Percentiles rank a stretch among this genome's conserved stretches.
Evolutionary conservation across 495 filamentous ascomycete genomes (phyloP).

Genomic region (Podospora fimiseda): DNA sequence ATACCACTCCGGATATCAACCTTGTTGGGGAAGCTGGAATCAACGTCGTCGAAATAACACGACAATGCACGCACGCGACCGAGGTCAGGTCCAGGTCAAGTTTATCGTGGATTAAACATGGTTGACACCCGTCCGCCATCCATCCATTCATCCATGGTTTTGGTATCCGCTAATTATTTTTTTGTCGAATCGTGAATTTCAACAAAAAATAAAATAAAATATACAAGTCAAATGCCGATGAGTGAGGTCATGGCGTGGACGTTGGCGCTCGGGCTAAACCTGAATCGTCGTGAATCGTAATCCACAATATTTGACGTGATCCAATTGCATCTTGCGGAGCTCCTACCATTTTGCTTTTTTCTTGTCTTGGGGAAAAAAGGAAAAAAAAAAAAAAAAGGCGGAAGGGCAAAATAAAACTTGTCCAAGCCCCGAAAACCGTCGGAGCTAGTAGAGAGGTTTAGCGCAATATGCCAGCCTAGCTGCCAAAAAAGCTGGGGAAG

Average conservation of each 20-base stretch:
- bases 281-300: neutral
- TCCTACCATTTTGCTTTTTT: neutral
- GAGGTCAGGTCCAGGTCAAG: too few species aligned
- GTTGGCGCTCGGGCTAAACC: neutral
- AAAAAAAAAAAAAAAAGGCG: neutral
- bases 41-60: too few species aligned
- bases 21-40: neutral
- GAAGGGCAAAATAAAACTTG: neutral
- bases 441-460: neutral
- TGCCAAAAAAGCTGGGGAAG: neutral
- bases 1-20: neutral
- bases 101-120: too few species aligned
- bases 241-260: slow-evolving; percentile 5
- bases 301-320: neutral
- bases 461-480: neutral
- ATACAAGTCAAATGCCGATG: neutral
- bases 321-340: neutral
- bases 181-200: neutral
- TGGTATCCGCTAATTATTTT: too few species aligned
- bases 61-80: neutral
- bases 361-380: neutral
- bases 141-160: too few species aligned
- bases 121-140: neutral
- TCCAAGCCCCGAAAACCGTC: neutral
- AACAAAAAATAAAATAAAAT: neutral